Evolutionary conservation across 441 rosid species (phyloP), one percentile per base, ranked within the genome.

Genomic region (Codiaeum variegatum): DNA sequence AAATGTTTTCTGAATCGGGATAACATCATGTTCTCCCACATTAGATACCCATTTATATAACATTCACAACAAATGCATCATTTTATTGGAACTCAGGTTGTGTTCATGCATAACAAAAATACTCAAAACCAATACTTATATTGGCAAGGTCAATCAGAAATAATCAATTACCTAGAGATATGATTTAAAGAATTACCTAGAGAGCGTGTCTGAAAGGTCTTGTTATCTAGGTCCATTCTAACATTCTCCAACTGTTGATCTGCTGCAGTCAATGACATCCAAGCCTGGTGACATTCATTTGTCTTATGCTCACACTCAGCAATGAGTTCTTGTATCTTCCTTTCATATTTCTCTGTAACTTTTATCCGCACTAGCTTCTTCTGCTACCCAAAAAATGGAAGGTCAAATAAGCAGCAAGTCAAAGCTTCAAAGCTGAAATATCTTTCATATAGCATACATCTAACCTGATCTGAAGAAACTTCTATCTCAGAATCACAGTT

Each of bases 201-300:
- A 65, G 88, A 85, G 73, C 87, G 83, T 61, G 88, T 79, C 79
- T 85, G 84, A 34, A 73, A 91, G 80, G 82, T 86, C 83, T 85
- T 90, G 80, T 79, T 87, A 79, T 91, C 93, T 19, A 93, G 97
- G 68, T 91, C 98, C 94, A 91, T 91, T 79, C 83, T 82, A 75
- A 90, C 89, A 82, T 86, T 88, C 87, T 85, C 91, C 83, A 93
- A 84, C 81, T 84, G 87, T 83, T 90, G 94, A 83, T 86, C 90
- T 69, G 94, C 87, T 40, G 91, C 82, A 75, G 92, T 82, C 70
- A 93, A 77, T 65, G 96, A 91, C 97, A 88, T 93, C 98, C 98
- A 93, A 10, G 98, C 97, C 80, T 93, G 93, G 71, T 90, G 93
- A 73, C 97, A 93, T 83, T 93, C 98, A 76, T 90, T 86, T 40